Evolutionary conservation across 768 basidiomycete species (phyloP).

Genomic region (Bullera alba): DNA sequence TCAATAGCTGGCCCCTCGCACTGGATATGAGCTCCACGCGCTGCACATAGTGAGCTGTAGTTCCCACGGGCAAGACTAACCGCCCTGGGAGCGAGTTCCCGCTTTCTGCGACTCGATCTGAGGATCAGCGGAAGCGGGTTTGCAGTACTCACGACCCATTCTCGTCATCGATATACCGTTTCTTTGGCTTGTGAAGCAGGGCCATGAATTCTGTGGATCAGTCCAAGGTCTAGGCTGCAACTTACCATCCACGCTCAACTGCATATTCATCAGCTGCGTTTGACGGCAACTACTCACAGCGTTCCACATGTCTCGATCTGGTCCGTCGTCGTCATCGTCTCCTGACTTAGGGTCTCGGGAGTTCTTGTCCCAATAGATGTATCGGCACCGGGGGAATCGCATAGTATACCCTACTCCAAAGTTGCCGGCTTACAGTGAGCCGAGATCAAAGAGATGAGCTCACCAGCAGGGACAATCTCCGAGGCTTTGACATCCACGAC

Average conservation of each 20-base stretch:
- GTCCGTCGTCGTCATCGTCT: constrained; percentile 15
- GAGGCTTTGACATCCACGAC: constrained; percentile 89
- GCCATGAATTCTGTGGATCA: constrained; percentile 22
- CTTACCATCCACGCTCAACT: constrained; percentile 25
- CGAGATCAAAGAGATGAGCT: background rate
- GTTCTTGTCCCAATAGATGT: constrained; percentile 64
- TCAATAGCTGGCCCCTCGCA: constrained; percentile 60
- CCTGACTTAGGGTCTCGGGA: constrained; percentile 23
- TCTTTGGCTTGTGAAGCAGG: constrained; percentile 23
- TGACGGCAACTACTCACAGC: constrained; percentile 22
- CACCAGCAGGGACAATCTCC: constrained; percentile 66
- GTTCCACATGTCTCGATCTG: constrained; percentile 48
- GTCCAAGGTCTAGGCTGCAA: background rate
- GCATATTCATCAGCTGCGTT: background rate
- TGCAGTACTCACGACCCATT: constrained; percentile 28
- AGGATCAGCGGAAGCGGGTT: constrained; percentile 3
- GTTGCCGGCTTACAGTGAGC: constrained; percentile 53
- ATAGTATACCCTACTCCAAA: constrained; percentile 82
- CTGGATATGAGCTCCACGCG: constrained; percentile 31
- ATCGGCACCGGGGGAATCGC: constrained; percentile 82
- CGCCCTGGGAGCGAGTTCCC: constrained; percentile 16
- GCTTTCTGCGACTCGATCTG: constrained; percentile 26
- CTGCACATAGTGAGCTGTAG: background rate
- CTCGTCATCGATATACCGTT: constrained; percentile 31
- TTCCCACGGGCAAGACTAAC: constrained; percentile 1